Conservation (phyloP, 192 early-diverging fungal genomes). For the Geranomyces variabilis region DNA sequence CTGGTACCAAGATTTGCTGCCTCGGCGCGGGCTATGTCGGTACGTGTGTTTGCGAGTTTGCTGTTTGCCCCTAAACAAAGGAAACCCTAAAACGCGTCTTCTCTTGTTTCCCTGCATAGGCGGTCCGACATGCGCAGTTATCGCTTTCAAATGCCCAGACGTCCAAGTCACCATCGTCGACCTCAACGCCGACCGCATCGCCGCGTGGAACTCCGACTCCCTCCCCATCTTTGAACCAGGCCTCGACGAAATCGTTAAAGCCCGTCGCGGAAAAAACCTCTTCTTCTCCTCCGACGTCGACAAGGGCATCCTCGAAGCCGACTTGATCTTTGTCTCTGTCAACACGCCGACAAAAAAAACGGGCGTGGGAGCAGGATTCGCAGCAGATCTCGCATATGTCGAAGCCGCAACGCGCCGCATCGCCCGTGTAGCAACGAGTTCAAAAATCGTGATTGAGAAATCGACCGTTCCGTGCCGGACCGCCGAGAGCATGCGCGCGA, state of each 20-base stretch:
- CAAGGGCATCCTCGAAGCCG: constrained; percentile 71
- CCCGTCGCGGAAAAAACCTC: constrained; percentile 77
- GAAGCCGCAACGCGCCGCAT: constrained; percentile 82
- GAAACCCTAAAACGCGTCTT: not conserved
- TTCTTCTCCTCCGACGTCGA: constrained; percentile 87
- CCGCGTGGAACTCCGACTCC: constrained; percentile 85
- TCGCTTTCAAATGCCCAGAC: constrained; percentile 84
- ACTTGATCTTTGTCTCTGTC: constrained; percentile 91
- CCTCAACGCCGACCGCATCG: constrained; percentile 76
- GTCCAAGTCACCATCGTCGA: constrained; percentile 92
- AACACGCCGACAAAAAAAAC: constrained; percentile 88
- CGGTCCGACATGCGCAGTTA: constrained; percentile 91
- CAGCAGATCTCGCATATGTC: constrained; percentile 83
- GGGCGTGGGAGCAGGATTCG: constrained; percentile 77
- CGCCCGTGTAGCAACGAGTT: constrained; percentile 73
- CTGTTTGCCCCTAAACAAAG: not conserved
- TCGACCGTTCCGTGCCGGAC: constrained; percentile 94
- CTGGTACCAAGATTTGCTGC: constrained; percentile 76
- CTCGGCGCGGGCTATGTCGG: constrained; percentile 97
- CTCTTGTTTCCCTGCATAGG: constrained; percentile 47
- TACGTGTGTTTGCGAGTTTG: constrained; percentile 43
- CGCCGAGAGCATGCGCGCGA: constrained; percentile 79
- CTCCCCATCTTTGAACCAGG: constrained; percentile 94
- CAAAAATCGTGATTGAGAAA: constrained; percentile 93
- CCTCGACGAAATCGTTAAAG: constrained; percentile 81